phyloP scores from a whole-genome alignment of 23 red algal species.

The Gracilaria domingensis region DNA sequence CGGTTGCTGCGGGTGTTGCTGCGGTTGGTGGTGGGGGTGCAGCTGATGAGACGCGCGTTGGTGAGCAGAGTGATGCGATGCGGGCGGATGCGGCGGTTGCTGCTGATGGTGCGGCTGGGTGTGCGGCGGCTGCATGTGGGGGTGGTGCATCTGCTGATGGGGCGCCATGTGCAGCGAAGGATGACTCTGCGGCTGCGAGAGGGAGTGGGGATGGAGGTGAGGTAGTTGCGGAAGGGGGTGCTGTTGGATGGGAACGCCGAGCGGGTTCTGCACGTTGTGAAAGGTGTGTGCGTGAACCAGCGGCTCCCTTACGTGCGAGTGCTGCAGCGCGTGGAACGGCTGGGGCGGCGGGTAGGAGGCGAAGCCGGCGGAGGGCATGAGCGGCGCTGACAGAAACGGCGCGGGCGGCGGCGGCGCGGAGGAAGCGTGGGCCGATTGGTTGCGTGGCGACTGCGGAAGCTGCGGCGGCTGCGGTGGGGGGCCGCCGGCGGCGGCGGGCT shows the following conservation, averaged over 20 bases:
- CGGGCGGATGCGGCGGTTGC: constrained; percentile 34
- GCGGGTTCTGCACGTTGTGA: constrained; percentile 34
- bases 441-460: constrained; percentile 32
- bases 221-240: constrained; percentile 54
- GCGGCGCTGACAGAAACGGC: constrained; percentile 8
- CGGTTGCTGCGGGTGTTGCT: constrained; percentile 26
- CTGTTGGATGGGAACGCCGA: constrained; percentile 61
- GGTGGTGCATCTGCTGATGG: not conserved
- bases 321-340: constrained; percentile 13
- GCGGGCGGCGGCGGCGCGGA: constrained; percentile 30
- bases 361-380: constrained; percentile 26
- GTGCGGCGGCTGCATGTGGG: not conserved
- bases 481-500: not conserved
- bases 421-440: not conserved
- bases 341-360: constrained; percentile 35
- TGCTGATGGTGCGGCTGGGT: constrained; percentile 29
- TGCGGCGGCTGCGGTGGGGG: not conserved
- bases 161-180: not conserved
- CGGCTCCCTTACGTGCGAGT: constrained; percentile 30
- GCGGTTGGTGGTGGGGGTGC: constrained; percentile 20
- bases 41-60: constrained; percentile 36
- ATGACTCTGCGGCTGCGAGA: constrained; percentile 30
- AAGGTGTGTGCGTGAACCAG: constrained; percentile 29
- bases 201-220: constrained; percentile 22
- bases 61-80: constrained; percentile 20